Evolutionary conservation across 2,329 filamentous ascomycete species (phyloP), one percentile per base, ranked within the genome.

Genomic region (Dactylonectria macrodidyma): DNA sequence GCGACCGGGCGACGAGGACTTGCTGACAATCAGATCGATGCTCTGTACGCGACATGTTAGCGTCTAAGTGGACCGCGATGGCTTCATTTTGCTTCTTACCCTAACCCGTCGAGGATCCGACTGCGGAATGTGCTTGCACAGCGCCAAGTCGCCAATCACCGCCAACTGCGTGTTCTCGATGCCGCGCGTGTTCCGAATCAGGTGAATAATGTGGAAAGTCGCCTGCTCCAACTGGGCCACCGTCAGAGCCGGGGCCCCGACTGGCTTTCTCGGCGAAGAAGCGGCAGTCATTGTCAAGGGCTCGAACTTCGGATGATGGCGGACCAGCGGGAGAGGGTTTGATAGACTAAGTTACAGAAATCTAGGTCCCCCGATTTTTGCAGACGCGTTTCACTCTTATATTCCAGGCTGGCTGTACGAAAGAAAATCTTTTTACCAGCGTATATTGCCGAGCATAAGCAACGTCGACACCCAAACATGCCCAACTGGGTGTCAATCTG

Each of bases 121-220:
- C 7, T 68, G 54, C 14, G 76, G 71, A 68, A 77, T 38, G 57
- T 77, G 77, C 59, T 77, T 76, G 59, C 68, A 67, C 30, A 77
- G 68, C 7, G 76, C 73, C 60, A 77, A 26, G 50, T 77, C 76
- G 5, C 76, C 76, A 50, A 75, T 67, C 19, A 77, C 67, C n/a
- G 73, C 76, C 19, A 77, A 67, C n/a, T 66, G 68, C 50, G 76
- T 77, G 65, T 76, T 77, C 58, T 77, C 76, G 26, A 77, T 44
- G 7, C 76, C 76, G 14, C 70, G 72, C 58, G 67, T 77, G 61
- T 77, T 72, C 36, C 71, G 65, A 93, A 98, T 85, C 94, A 98
- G 81, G 96, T 95, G 5, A 92, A 95, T 63, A 93, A 95, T 80
- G 94, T 98, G 12, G 93, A 98, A 81, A 91, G 92, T 75, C 91